Evolutionary conservation across 768 basidiomycete genomes (phyloP).

Genomic region (Hericium coralloides): DNA sequence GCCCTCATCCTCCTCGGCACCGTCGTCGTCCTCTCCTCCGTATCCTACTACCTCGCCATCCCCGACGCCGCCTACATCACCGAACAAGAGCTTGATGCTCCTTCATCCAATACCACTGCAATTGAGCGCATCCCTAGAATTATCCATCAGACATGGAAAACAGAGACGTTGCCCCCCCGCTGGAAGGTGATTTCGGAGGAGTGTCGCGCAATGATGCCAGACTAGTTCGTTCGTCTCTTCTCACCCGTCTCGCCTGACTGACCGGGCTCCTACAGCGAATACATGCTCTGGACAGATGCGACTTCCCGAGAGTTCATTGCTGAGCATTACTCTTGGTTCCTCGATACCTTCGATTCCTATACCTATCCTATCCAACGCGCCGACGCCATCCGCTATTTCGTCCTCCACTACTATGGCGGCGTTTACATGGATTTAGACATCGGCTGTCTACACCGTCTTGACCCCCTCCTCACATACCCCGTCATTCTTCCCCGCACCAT

Average conservation of each 20-base stretch:
- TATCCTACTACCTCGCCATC: slow-evolving; percentile 85
- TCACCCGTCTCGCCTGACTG: slow-evolving; percentile 5
- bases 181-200: slow-evolving; percentile 78
- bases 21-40: slow-evolving; percentile 82
- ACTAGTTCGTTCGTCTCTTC: slow-evolving; percentile 64
- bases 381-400: slow-evolving; percentile 96
- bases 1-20: slow-evolving; percentile 81
- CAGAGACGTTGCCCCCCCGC: slow-evolving; percentile 68
- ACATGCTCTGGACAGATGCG: slow-evolving; percentile 96
- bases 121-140: slow-evolving; percentile 83
- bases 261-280: slow-evolving; percentile 53
- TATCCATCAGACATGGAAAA: slow-evolving; percentile 98
- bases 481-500: slow-evolving; percentile 93
- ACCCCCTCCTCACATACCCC: slow-evolving; percentile 77
- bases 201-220: slow-evolving; percentile 88
- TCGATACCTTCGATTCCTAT: slow-evolving; percentile 90
- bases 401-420: slow-evolving; percentile 92
- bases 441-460: slow-evolving; percentile 80
- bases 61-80: slow-evolving; percentile 69
- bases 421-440: slow-evolving; percentile 96
- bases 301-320: slow-evolving; percentile 86
- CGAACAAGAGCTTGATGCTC: slow-evolving; percentile 62
- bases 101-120: slow-evolving; percentile 56
- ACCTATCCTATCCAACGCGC: slow-evolving; percentile 90
- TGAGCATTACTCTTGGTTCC: slow-evolving; percentile 82